These are phyloP conservation scores for Lentinula sp. DNA, from an alignment of 768 basidiomycete species.

Conservation along the genomic window DNA sequence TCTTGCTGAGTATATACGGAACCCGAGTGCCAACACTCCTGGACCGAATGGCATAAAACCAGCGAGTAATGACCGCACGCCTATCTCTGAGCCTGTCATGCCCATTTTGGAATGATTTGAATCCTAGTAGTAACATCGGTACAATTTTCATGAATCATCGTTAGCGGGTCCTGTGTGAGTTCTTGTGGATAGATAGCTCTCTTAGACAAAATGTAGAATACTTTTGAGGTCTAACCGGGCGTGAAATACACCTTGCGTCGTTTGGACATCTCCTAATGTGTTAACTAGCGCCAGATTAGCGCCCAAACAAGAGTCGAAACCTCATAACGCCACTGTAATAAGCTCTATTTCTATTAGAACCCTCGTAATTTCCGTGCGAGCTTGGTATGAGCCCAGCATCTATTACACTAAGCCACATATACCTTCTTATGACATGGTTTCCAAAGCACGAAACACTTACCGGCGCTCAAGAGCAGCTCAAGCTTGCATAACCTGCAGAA, in stretches of 20 bases:
- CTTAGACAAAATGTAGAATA: no score
- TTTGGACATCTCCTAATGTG: background rate
- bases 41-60: slow-evolving; percentile 28
- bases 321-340: no score
- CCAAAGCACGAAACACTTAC: background rate
- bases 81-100: background rate
- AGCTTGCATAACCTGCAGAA: background rate
- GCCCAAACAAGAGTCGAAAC: background rate
- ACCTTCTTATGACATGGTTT: background rate
- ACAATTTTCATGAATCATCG: no score
- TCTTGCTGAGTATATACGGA: slow-evolving; percentile 56
- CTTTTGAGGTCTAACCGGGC: no score
- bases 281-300: background rate
- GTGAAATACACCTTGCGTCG: no score
- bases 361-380: no score
- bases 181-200: no score
- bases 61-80: background rate
- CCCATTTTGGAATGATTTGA: background rate
- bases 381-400: no score
- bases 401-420: no score
- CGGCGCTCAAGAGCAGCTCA: background rate
- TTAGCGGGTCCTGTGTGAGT: background rate
- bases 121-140: background rate
- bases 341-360: no score
- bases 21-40: slow-evolving; percentile 40